Base-by-base conservation (phyloP, 129 eudicot genomes). In the Saussurea involucrata region DNA sequence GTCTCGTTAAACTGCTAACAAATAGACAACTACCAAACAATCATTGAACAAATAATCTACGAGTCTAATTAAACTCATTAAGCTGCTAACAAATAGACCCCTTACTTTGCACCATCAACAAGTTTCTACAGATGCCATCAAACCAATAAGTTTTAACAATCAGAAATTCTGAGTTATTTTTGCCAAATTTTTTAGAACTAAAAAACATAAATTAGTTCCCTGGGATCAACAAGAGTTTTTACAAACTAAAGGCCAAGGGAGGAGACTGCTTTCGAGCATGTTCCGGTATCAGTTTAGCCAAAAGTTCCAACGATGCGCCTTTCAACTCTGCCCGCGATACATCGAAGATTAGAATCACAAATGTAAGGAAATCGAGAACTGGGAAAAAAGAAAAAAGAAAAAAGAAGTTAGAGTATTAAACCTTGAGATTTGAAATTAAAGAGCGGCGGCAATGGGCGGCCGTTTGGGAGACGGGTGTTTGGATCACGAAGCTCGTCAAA, bases 181-280 rank as follows among this genome's bases (percentile, higher is more conserved):
- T 13, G 37, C 22, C 75, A 78, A 61, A 64, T 79, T 40, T 72
- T 28, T 55, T 42, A 75, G 65, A 74, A 63, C 81, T 70, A 82
- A 17, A 32, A 53, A 63, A 53, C 76, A 81, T 13, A 29, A 68
- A 57, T 68, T 63, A 68, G 57, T 53, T 37, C 31, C 57, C 29
- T 75, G 24, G 53, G 69, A 76, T 77, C 32, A 71, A 65, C 68
- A 73, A 73, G 66, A 53, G 25, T 53, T 28, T 77, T 53, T 65
- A 78, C 72, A 79, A 55, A 77, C 83, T 85, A 89, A 66, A 80
- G 72, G 25, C 84, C 85, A 6, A 90, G 83, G 53, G 81, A 29
- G 92, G 87, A 58, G 87, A 88, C 61, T 85, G 94, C 88, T 86
- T 91, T 69, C 85, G 80, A 64, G 90, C 92, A 86, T 91, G 97